Evolutionary conservation across 495 filamentous ascomycete species (phyloP).

Genomic region (Sordaria brevicollis): DNA sequence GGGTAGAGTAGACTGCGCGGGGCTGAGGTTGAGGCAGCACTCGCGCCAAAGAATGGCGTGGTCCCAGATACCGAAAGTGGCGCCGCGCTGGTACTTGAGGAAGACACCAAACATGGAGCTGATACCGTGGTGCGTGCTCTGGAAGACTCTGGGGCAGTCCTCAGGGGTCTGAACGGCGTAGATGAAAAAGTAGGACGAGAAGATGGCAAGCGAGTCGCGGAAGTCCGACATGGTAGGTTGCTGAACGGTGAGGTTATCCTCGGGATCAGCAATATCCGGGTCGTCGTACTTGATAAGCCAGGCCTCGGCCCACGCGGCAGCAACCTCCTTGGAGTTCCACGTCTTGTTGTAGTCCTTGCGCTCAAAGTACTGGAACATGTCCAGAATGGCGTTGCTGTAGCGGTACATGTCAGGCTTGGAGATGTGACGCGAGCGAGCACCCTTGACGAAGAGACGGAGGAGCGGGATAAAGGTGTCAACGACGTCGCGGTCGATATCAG

Average conservation of each 20-base stretch:
- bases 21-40: slow-evolving; percentile 38
- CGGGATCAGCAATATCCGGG: slow-evolving; percentile 37
- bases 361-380: slow-evolving; percentile 19
- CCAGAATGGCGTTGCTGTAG: slow-evolving; percentile 17
- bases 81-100: slow-evolving; percentile 53
- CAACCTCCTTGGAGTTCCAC: slow-evolving; percentile 53
- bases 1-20: slow-evolving; percentile 11
- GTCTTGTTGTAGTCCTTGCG: slow-evolving; percentile 48
- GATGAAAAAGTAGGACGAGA: slow-evolving; percentile 59
- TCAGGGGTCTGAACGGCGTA: slow-evolving; percentile 57
- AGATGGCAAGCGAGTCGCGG: slow-evolving; percentile 48
- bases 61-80: slow-evolving; percentile 57
- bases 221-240: slow-evolving; percentile 48
- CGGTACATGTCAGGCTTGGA: slow-evolving; percentile 7
- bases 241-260: slow-evolving; percentile 47
- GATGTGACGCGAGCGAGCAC: slow-evolving; percentile 13
- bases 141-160: slow-evolving; percentile 53
- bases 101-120: slow-evolving; percentile 55
- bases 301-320: slow-evolving; percentile 48
- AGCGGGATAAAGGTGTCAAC: slow-evolving; percentile 53
- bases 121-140: slow-evolving; percentile 56
- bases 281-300: slow-evolving; percentile 50
- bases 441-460: slow-evolving; percentile 45
- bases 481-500: slow-evolving; percentile 42
- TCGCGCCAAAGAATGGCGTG: slow-evolving; percentile 59